Evolutionary conservation across 1,139 yeast species (phyloP).

Genomic region (Chernovozyma sophiae-reginae): DNA sequence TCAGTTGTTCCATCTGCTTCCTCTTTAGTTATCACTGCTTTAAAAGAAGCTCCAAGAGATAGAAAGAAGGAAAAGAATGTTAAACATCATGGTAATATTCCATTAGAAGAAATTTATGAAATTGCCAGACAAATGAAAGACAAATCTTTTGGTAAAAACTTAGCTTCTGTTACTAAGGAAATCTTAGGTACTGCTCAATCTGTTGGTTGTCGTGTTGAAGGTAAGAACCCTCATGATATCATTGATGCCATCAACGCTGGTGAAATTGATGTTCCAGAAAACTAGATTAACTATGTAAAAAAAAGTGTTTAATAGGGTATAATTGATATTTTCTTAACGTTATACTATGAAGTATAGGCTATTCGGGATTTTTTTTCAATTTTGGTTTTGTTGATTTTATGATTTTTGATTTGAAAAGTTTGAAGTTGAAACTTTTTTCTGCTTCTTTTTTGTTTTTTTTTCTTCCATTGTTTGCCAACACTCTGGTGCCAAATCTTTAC

Average conservation of each 20-base stretch:
- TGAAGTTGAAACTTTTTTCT: slow-evolving; percentile 2
- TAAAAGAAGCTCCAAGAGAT: slow-evolving; percentile 99
- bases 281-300: slow-evolving; percentile 49
- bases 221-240: slow-evolving; percentile 99
- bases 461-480: slow-evolving; percentile 70
- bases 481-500: slow-evolving; percentile 77
- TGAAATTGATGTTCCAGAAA: slow-evolving; percentile 93
- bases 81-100: slow-evolving; percentile 98
- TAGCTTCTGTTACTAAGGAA: slow-evolving; percentile 97
- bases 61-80: slow-evolving; percentile 99
- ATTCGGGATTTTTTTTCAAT: slow-evolving; percentile 1
- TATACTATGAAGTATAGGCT: not conserved
- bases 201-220: slow-evolving; percentile 98
- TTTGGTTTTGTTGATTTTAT: slow-evolving; percentile 1
- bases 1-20: slow-evolving; percentile 99
- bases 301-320: slow-evolving; percentile 34
- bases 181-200: slow-evolving; percentile 99
- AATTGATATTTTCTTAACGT: slow-evolving; percentile 19
- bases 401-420: not conserved
- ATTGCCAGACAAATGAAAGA: slow-evolving; percentile 97
- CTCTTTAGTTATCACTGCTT: slow-evolving; percentile 97
- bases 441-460: not conserved
- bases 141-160: slow-evolving; percentile 97
- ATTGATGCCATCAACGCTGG: slow-evolving; percentile 98
- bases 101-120: slow-evolving; percentile 93